Evolutionary conservation across 2,329 filamentous ascomycete genomes (phyloP), one percentile per base, ranked within the genome.

Genomic region (Alternaria incomplexa): DNA sequence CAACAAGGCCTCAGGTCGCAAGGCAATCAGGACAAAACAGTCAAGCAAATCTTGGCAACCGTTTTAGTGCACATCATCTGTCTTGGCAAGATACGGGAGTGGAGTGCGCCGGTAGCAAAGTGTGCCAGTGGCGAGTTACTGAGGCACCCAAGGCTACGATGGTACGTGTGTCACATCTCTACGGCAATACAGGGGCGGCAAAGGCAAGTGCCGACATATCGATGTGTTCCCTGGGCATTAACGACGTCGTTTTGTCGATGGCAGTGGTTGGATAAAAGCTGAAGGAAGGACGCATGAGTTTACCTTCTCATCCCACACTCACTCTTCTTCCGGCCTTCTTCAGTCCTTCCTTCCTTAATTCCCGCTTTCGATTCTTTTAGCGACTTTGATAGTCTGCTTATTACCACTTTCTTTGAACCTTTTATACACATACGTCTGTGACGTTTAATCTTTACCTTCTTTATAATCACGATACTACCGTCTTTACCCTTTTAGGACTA

Each of bases 381-480:
- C 71, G 75, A 71, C 76, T 78, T 78, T 78, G 76, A 78, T 70
- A 78, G 76, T 78, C 74, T 68, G 72, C 71, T 47, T n/a, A 47
- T 62, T 40, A 17, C 59, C 66, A 60, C 64, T 64, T 64, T 66
- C 71, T 71, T 64, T 68, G 43, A 59, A 70, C 53, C 20, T 63
- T 56, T 59, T 67, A 63, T 65, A 66, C 74, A 73, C 77, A 64
- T 63, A 66, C 74, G 74, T 77, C 75, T 76, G 74, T 65, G 75
- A 78, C 74, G 71, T 74, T 68, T 73, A 70, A 67, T 72, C 60
- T 52, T 64, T 66, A 54, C 55, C 58, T 44, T 53, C 56, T 66
- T 64, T 71, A 65, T 74, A 73, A 74, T 74, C 53, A 68, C 62
- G n/a, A 69, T 66, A 67, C 55, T 64, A 52, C 56, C 30, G 23